Percentiles rank a stretch among this genome's conserved stretches.
Evolutionary conservation across 352 stramenopile genomes (phyloP).

Genomic region (Pythium dissotocum): DNA sequence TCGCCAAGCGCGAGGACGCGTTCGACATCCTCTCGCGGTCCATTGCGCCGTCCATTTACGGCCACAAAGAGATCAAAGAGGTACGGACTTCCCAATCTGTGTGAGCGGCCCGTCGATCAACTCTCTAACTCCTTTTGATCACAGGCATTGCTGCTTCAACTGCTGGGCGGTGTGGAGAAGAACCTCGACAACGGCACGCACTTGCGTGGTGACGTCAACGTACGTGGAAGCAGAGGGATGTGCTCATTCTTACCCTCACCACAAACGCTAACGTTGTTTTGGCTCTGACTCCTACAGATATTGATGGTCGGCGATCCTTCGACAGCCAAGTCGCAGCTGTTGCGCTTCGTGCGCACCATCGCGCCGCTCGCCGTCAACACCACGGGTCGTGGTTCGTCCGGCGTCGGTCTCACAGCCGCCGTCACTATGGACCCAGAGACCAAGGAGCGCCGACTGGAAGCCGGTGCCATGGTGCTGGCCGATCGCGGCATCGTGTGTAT

Average conservation of each 20-base stretch:
- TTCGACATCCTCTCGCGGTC: slow-evolving; percentile 94
- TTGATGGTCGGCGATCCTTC: slow-evolving; percentile 98
- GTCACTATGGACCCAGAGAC: slow-evolving; percentile 97
- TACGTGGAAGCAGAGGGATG: slow-evolving; percentile 28
- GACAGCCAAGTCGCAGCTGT: slow-evolving; percentile 98
- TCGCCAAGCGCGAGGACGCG: slow-evolving; percentile 89
- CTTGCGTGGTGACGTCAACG: slow-evolving; percentile 99
- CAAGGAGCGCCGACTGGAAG: slow-evolving; percentile 93
- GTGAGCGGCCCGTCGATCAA: background rate
- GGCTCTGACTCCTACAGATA: slow-evolving; percentile 40
- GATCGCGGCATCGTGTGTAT: slow-evolving; percentile 99
- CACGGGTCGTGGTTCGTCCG: slow-evolving; percentile 77
- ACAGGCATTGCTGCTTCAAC: slow-evolving; percentile 69
- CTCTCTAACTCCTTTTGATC: background rate
- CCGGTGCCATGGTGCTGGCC: slow-evolving; percentile 99
- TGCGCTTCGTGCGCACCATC: slow-evolving; percentile 97
- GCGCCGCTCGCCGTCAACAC: slow-evolving; percentile 92
- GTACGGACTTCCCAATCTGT: slow-evolving; percentile 38
- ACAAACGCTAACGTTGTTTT: too few relatives aligned
- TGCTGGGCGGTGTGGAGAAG: slow-evolving; percentile 93
- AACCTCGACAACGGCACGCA: slow-evolving; percentile 99
- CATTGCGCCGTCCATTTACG: slow-evolving; percentile 98
- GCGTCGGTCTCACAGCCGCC: slow-evolving; percentile 97
- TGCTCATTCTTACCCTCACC: too few relatives aligned
- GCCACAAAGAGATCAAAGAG: slow-evolving; percentile 98